phyloP scores from a whole-genome alignment of 176 grass and related monocot genomes.

The Triticum monococcum region DNA sequence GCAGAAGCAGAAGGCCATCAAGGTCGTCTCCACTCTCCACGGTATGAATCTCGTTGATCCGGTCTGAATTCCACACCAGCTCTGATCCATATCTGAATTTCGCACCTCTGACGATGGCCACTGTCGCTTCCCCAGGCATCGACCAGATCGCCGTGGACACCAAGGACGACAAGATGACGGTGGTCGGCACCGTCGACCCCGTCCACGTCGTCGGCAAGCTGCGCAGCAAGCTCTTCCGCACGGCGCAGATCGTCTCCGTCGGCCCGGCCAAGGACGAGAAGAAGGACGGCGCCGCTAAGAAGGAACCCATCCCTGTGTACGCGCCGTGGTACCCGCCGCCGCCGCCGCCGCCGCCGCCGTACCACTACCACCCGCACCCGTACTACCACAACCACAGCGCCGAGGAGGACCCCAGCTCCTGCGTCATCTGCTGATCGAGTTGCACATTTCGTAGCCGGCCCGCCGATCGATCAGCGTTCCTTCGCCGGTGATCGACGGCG shows the following conservation, averaged over 20 bases:
- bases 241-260: conserved; percentile 40
- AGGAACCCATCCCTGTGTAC: background rate
- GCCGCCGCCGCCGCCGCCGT: background rate
- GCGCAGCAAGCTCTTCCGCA: conserved; percentile 32
- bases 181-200: conserved; percentile 60
- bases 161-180: conserved; percentile 65
- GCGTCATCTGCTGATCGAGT: conserved; percentile 51
- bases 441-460: too few species aligned
- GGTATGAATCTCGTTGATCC: background rate
- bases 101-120: background rate
- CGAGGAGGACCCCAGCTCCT: conserved; percentile 69
- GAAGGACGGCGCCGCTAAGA: background rate
- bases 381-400: conserved; percentile 46
- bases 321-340: background rate
- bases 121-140: conserved; percentile 32
- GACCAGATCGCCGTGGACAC: conserved; percentile 59
- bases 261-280: conserved; percentile 64
- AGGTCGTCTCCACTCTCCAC: background rate
- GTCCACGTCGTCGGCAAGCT: conserved; percentile 56
- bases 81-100: background rate
- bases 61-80: background rate
- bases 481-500: too few species aligned
- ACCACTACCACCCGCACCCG: background rate
- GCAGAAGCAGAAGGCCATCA: background rate
- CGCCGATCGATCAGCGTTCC: too few species aligned